These are phyloP conservation scores for Knoxdaviesia proteae DNA, from an alignment of 2,329 filamentous ascomycete species.

Conservation along the genomic window DNA sequence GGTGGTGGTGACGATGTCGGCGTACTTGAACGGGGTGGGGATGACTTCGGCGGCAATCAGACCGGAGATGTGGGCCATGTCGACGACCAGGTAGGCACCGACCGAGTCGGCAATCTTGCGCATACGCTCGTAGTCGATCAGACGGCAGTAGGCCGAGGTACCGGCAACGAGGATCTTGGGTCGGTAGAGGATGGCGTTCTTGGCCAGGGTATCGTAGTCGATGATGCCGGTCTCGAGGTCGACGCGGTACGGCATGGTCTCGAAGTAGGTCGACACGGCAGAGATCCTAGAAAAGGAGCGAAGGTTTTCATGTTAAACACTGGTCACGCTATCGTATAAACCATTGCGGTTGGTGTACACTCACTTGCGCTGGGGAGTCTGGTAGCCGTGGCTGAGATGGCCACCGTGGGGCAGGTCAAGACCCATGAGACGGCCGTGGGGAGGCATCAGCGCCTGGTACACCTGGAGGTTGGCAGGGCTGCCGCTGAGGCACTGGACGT, in stretches of 20 bases:
- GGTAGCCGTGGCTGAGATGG: slow-evolving; percentile 92
- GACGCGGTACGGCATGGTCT: slow-evolving; percentile 93
- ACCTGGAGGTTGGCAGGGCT: slow-evolving; percentile 94
- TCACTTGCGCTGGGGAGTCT: slow-evolving; percentile 80
- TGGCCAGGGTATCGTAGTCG: slow-evolving; percentile 83
- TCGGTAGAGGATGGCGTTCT: slow-evolving; percentile 77
- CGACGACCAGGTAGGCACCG: slow-evolving; percentile 83
- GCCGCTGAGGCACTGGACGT: slow-evolving; percentile 85
- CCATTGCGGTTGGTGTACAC: slow-evolving; percentile 10
- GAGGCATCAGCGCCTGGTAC: slow-evolving; percentile 92
- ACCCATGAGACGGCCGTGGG: slow-evolving; percentile 92
- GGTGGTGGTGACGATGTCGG: slow-evolving; percentile 93
- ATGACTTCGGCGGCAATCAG: slow-evolving; percentile 86
- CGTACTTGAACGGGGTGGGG: slow-evolving; percentile 76
- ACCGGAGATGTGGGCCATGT: slow-evolving; percentile 98
- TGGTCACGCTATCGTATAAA: too few relatives aligned
- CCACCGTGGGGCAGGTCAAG: slow-evolving; percentile 86
- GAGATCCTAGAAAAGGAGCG: slow-evolving; percentile 43
- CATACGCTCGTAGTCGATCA: slow-evolving; percentile 95
- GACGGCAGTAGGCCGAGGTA: slow-evolving; percentile 92
- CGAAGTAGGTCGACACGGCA: slow-evolving; percentile 94
- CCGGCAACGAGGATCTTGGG: slow-evolving; percentile 93
- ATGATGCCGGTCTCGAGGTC: slow-evolving; percentile 83
- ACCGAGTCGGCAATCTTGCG: slow-evolving; percentile 85
- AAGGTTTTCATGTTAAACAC: background rate